phyloP scores from a whole-genome alignment of 2,329 filamentous ascomycete genomes.

The Onygena corvina region DNA sequence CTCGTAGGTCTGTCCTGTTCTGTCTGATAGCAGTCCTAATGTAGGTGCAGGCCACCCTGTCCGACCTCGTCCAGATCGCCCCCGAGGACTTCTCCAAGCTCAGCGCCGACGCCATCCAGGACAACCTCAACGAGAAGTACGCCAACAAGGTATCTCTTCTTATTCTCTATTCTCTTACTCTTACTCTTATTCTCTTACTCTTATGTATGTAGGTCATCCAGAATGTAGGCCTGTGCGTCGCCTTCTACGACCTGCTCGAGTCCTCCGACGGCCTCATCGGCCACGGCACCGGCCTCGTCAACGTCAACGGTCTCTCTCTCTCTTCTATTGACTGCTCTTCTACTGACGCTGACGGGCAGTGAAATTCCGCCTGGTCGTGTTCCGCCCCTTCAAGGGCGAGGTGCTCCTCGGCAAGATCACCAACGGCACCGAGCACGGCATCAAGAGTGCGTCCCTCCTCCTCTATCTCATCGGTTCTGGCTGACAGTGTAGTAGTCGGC shows the following conservation, averaged over 20 bases:
- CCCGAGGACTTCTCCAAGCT: slow-evolving; percentile 76
- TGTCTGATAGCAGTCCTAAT: background rate
- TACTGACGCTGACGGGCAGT: slow-evolving; percentile 42
- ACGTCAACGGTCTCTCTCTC: slow-evolving; percentile 63
- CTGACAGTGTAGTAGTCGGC: slow-evolving; percentile 42
- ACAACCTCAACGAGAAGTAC: slow-evolving; percentile 95
- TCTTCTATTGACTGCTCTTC: background rate
- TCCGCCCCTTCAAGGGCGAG: slow-evolving; percentile 90
- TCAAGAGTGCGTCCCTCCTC: slow-evolving; percentile 46
- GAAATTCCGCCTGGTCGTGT: slow-evolving; percentile 85
- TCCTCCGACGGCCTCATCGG: slow-evolving; percentile 89
- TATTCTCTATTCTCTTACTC: no score
- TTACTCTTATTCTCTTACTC: no score
- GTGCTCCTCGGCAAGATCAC: slow-evolving; percentile 77
- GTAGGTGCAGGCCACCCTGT: slow-evolving; percentile 63
- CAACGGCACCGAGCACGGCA: slow-evolving; percentile 57
- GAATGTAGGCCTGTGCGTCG: slow-evolving; percentile 85
- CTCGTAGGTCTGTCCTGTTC: slow-evolving; percentile 29
- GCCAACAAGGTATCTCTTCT: slow-evolving; percentile 80
- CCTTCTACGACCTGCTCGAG: slow-evolving; percentile 79
- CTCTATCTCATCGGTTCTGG: slow-evolving; percentile 13
- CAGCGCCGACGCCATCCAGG: slow-evolving; percentile 75
- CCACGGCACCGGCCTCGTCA: slow-evolving; percentile 80
- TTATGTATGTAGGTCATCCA: slow-evolving; percentile 57
- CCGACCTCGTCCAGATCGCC: slow-evolving; percentile 85